Evolutionary conservation across 441 rosid genomes (phyloP).

Genomic region (Populus hybrid): DNA sequence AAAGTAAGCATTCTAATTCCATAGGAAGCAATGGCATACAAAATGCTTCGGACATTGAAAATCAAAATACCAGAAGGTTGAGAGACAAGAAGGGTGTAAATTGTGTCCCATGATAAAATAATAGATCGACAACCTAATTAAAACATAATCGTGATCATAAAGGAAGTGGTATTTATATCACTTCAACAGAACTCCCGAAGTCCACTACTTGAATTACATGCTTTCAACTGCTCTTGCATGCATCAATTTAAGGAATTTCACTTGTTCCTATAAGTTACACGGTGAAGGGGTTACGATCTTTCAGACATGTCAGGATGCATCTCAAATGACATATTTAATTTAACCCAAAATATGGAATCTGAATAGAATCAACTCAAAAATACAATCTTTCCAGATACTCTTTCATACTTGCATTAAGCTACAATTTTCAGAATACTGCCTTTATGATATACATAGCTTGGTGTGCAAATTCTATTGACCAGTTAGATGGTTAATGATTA

Average conservation of each 20-base stretch:
- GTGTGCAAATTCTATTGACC: too few relatives aligned
- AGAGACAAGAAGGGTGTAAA: background rate
- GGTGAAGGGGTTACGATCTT: background rate
- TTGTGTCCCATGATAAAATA: background rate
- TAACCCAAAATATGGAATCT: background rate
- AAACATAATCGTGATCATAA: background rate
- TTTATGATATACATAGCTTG: too few relatives aligned
- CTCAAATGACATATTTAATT: background rate
- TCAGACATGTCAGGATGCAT: background rate
- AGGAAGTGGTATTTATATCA: background rate
- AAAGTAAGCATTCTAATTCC: background rate
- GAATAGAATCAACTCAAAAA: background rate
- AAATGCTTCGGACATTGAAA: background rate
- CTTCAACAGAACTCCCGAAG: background rate
- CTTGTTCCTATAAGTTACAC: background rate
- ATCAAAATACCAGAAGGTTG: background rate
- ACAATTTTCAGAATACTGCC: too few relatives aligned
- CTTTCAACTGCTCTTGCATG: background rate
- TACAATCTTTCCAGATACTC: background rate
- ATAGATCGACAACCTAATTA: background rate
- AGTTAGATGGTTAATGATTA: too few relatives aligned
- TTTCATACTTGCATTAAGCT: too few relatives aligned
- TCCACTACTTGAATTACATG: background rate
- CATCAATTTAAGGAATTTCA: background rate
- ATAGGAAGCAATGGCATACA: background rate